Evolutionary conservation across 208 protist genomes (phyloP).

Genomic region (Leishmania guyanensis): DNA sequence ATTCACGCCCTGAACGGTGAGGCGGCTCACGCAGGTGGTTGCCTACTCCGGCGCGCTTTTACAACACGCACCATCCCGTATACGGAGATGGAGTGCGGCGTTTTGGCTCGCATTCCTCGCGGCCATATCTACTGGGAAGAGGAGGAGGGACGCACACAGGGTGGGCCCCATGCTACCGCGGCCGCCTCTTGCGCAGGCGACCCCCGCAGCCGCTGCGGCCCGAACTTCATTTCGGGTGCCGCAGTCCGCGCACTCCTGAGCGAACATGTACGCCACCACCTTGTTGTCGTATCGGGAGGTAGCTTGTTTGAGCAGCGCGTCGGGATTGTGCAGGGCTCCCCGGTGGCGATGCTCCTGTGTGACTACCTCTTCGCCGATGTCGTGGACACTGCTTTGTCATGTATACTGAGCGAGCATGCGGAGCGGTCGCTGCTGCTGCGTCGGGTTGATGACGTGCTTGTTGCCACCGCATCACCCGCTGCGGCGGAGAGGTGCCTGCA

Average conservation of each 20-base stretch:
- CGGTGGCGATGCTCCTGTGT: slow-evolving; percentile 80
- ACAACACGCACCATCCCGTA: slow-evolving; percentile 31
- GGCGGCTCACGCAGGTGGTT: neutral
- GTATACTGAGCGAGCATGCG: slow-evolving; percentile 35
- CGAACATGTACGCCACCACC: slow-evolving; percentile 51
- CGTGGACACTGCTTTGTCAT: slow-evolving; percentile 31
- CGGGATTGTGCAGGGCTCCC: slow-evolving; percentile 76
- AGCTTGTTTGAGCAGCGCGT: slow-evolving; percentile 47
- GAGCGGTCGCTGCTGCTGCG: slow-evolving; percentile 62
- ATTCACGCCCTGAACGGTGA: neutral
- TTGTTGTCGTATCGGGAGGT: slow-evolving; percentile 35
- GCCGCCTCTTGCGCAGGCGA: neutral
- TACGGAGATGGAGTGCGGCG: slow-evolving; percentile 19
- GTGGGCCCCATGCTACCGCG: neutral
- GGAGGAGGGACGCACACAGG: neutral
- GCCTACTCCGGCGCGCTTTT: slow-evolving; percentile 18
- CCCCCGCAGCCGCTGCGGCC: neutral
- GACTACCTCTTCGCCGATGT: slow-evolving; percentile 47
- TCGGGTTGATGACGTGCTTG: slow-evolving; percentile 79
- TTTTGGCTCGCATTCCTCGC: slow-evolving; percentile 41
- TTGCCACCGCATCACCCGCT: slow-evolving; percentile 55
- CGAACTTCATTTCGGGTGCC: slow-evolving; percentile 30
- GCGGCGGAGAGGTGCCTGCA: slow-evolving; percentile 49
- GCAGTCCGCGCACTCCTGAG: slow-evolving; percentile 39
- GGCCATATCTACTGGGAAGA: slow-evolving; percentile 50